Evolutionary conservation across 768 basidiomycete species (phyloP).

Genomic region (Naganishia vishniacii): DNA sequence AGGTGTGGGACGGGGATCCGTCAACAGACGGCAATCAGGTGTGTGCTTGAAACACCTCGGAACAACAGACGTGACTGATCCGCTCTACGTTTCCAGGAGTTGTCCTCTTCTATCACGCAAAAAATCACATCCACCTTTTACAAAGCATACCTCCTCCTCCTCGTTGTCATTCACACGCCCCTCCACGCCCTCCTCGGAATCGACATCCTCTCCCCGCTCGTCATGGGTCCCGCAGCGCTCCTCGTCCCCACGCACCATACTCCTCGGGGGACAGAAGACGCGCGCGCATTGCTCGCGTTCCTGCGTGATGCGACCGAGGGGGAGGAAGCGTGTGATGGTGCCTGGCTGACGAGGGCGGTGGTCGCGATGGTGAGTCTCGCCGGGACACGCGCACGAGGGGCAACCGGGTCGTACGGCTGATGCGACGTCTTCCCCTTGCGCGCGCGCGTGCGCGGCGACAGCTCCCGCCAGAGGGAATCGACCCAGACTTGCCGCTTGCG

Average conservation of each 20-base stretch:
- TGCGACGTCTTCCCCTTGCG: too few relatives aligned
- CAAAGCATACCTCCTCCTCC: not conserved
- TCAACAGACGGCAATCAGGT: not conserved
- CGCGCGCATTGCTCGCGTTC: conserved; percentile 23
- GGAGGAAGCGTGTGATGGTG: conserved; percentile 35
- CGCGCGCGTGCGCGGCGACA: conserved; percentile 11
- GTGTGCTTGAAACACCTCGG: too few relatives aligned
- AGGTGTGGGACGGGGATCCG: not conserved
- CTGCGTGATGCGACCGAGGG: conserved; percentile 36
- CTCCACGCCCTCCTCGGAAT: conserved; percentile 9
- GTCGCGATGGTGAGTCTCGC: conserved; percentile 26
- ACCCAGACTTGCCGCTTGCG: conserved; percentile 37
- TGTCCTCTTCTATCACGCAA: not conserved
- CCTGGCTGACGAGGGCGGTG: conserved; percentile 26
- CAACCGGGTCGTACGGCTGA: too few relatives aligned
- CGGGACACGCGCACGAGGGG: too few relatives aligned
- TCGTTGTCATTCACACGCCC: not conserved
- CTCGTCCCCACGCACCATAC: too few relatives aligned
- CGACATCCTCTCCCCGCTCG: conserved; percentile 7
- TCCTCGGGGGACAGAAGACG: not conserved
- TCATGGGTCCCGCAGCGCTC: not conserved
- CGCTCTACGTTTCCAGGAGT: too few relatives aligned
- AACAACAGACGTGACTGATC: too few relatives aligned
- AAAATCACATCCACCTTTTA: not conserved
- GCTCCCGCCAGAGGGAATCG: conserved; percentile 42